phyloP scores from a whole-genome alignment of 805 yeast genomes.

The Danielia reshetovae region DNA sequence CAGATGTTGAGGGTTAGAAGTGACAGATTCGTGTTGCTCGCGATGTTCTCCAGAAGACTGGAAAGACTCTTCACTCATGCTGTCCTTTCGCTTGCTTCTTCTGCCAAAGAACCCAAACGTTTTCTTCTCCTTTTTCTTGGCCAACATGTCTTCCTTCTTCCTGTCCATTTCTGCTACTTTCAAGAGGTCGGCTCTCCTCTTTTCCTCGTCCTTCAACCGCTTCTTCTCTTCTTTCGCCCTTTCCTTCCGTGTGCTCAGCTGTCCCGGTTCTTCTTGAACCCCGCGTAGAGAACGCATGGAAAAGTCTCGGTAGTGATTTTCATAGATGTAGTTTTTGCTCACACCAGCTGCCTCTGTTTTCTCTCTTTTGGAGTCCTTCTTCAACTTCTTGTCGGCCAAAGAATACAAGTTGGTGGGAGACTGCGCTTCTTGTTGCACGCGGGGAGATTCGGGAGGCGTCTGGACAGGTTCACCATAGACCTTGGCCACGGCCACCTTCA shows the following conservation, averaged over 20 bases:
- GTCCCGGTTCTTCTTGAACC: conserved; percentile 1
- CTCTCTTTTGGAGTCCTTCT: conserved; percentile 8
- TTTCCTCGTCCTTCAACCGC: conserved; percentile 11
- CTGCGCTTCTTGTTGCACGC: not conserved
- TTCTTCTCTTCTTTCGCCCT: conserved; percentile 10
- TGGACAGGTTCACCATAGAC: conserved; percentile 45
- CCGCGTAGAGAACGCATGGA: conserved; percentile 11
- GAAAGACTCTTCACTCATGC: conserved; percentile 4
- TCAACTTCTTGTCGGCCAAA: conserved; percentile 11
- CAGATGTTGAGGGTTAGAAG: not conserved
- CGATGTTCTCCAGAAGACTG: not conserved
- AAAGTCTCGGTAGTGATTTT: conserved; percentile 16
- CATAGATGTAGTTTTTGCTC: conserved; percentile 12
- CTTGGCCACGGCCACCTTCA: conserved; percentile 50
- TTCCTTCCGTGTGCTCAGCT: conserved; percentile 4
- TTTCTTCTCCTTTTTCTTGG: conserved; percentile 6
- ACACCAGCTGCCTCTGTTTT: conserved; percentile 13
- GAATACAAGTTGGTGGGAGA: conserved; percentile 5
- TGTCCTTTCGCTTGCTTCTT: conserved; percentile 6
- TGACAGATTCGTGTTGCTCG: not conserved
- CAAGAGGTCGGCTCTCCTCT: conserved; percentile 3
- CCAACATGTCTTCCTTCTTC: conserved; percentile 1
- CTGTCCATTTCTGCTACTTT: conserved; percentile 8
- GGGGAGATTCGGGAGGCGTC: conserved; percentile 4
- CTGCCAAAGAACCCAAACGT: conserved; percentile 7